Conservation (phyloP, 805 yeast species). For the Yamadazyma sp. region DNA sequence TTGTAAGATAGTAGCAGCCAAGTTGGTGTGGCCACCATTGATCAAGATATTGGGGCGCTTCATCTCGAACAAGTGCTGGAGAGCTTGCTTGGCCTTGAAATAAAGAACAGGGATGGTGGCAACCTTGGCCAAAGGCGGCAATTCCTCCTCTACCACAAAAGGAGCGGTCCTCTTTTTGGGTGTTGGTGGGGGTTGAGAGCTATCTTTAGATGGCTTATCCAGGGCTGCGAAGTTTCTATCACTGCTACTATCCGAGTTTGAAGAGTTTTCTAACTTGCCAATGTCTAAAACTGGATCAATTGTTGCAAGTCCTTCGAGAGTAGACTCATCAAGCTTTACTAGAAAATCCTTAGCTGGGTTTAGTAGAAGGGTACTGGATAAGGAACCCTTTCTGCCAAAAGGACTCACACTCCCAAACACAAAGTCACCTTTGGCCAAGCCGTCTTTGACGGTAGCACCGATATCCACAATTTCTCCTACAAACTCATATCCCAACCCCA, state of each 20-base stretch:
- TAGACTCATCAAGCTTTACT: conserved; percentile 26
- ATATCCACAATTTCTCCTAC: conserved; percentile 58
- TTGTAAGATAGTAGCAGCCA: conserved; percentile 39
- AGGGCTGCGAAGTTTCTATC: conserved; percentile 6
- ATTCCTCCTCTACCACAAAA: conserved; percentile 14
- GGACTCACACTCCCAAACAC: conserved; percentile 65
- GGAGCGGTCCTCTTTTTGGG: conserved; percentile 4
- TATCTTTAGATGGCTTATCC: too few species aligned
- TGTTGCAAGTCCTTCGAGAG: conserved; percentile 19
- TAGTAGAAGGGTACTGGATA: conserved; percentile 55
- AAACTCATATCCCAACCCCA: conserved; percentile 71
- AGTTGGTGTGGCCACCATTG: conserved; percentile 44
- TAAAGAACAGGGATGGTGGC: conserved; percentile 33
- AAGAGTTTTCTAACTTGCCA: conserved; percentile 8
- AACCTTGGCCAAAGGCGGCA: conserved; percentile 35
- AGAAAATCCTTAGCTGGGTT: conserved; percentile 50
- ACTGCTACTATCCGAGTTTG: conserved; percentile 6
- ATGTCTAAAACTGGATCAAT: conserved; percentile 25
- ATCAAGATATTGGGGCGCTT: conserved; percentile 32
- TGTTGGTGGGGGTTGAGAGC: neutral
- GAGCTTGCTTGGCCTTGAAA: conserved; percentile 38
- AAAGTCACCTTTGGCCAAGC: conserved; percentile 54
- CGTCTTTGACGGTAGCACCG: conserved; percentile 39
- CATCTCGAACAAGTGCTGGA: conserved; percentile 22
- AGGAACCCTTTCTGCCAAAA: conserved; percentile 51